These are phyloP conservation scores for Beauveria varroae DNA, from an alignment of 2,329 filamentous ascomycete genomes.

Conservation along the genomic window DNA sequence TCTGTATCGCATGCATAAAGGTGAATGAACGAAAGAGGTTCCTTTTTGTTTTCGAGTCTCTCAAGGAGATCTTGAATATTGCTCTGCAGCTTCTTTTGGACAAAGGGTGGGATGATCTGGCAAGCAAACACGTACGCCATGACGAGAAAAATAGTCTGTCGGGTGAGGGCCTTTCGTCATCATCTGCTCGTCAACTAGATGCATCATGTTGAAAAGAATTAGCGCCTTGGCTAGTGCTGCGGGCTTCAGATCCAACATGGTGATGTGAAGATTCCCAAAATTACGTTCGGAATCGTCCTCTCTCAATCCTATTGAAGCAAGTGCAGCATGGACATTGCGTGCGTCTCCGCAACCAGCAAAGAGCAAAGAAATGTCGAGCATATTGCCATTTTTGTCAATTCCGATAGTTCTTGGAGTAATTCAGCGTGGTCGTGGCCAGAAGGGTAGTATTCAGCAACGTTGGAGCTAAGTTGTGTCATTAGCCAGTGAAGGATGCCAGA, in stretches of 20 bases:
- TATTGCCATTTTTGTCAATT: neutral
- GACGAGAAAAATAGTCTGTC: conserved; percentile 11
- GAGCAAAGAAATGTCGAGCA: conserved; percentile 14
- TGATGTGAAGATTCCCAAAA: conserved; percentile 16
- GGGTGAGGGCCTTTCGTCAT: neutral
- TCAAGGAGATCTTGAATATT: conserved; percentile 16
- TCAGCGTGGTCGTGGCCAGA: neutral
- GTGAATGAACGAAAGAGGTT: neutral
- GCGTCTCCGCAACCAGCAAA: conserved; percentile 20
- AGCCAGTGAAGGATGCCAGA: neutral
- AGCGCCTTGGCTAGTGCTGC: conserved; percentile 18
- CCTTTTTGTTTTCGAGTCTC: conserved; percentile 11
- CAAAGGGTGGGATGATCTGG: conserved; percentile 16
- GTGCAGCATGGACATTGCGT: conserved; percentile 15
- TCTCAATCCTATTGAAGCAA: conserved; percentile 3
- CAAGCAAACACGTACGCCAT: conserved; percentile 17
- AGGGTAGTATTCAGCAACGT: neutral
- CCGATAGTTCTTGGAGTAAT: neutral
- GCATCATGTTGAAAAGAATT: conserved; percentile 14
- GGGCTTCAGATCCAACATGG: conserved; percentile 18
- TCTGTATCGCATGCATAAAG: neutral
- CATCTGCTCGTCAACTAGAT: conserved; percentile 10
- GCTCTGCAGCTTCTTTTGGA: conserved; percentile 13
- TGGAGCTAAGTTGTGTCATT: neutral
- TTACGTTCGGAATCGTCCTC: neutral